A percentile compares a stretch with the other conserved stretches of the same genome.
Evolutionary conservation across 1,284 basidiomycete species (phyloP).

Genomic region (Irpex lacteus): DNA sequence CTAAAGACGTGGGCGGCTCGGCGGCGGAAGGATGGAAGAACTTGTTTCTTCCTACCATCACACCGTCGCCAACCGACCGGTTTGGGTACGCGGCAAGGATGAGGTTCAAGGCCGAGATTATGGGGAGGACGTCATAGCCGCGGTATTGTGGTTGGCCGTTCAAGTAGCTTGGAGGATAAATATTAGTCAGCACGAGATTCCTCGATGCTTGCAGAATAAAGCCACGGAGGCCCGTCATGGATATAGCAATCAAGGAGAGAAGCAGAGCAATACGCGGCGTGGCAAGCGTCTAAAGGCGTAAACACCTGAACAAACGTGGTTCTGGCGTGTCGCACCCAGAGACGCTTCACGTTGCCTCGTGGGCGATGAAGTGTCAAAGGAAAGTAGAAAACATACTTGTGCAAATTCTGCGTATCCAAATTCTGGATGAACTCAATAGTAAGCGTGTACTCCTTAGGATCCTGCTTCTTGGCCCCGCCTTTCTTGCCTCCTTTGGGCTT

Average conservation of each 20-base stretch:
- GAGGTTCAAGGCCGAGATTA: constrained; percentile 72
- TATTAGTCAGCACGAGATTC: constrained; percentile 7
- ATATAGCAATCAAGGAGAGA: constrained; percentile 7
- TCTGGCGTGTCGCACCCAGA: constrained; percentile 19
- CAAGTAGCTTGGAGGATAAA: constrained; percentile 45
- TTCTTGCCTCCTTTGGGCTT: constrained; percentile 15
- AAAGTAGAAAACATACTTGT: constrained; percentile 39
- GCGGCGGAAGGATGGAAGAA: constrained; percentile 65
- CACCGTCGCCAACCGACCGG: constrained; percentile 54
- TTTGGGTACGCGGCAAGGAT: constrained; percentile 63
- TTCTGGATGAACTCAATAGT: constrained; percentile 56
- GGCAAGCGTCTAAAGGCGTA: constrained; percentile 20
- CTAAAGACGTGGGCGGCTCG: constrained; percentile 42
- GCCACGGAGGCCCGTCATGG: neutral
- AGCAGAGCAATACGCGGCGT: constrained; percentile 11
- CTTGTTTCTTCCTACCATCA: constrained; percentile 72
- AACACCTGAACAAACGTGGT: constrained; percentile 12
- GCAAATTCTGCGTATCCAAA: constrained; percentile 56
- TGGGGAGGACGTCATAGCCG: constrained; percentile 61
- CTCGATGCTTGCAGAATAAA: neutral
- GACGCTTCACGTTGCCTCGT: constrained; percentile 16
- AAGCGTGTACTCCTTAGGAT: constrained; percentile 58
- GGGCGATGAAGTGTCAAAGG: neutral
- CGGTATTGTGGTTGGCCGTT: constrained; percentile 57
- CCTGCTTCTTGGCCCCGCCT: constrained; percentile 18